A percentile compares a stretch with the other conserved stretches of the same genome.
These are phyloP conservation scores for Starmerella riodocensis DNA, from an alignment of 805 yeast species.

Conservation along the genomic window DNA sequence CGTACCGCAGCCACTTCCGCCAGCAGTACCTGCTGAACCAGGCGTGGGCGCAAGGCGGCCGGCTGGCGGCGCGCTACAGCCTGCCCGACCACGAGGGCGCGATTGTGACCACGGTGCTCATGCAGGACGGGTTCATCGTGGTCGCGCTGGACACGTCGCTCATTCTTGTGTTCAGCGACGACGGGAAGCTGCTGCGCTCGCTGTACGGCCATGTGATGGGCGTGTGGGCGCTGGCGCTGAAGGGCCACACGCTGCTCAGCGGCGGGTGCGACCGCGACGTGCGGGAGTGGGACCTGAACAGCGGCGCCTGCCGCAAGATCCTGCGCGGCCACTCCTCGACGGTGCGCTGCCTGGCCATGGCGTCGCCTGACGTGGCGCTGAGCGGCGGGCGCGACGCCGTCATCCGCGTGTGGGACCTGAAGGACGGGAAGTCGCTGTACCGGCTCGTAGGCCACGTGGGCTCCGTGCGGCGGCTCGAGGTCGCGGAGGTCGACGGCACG, in stretches of 20 bases:
- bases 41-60: conserved; percentile 33
- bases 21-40: conserved; percentile 30
- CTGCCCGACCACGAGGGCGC: conserved; percentile 25
- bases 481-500: conserved; percentile 32
- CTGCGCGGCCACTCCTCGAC: conserved; percentile 85
- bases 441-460: conserved; percentile 58
- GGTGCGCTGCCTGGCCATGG: conserved; percentile 74
- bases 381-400: conserved; percentile 89
- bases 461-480: conserved; percentile 56
- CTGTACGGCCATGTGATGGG: conserved; percentile 97
- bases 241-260: conserved; percentile 78
- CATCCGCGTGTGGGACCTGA: conserved; percentile 88
- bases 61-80: conserved; percentile 30
- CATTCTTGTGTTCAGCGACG: conserved; percentile 31
- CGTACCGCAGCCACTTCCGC: conserved; percentile 30
- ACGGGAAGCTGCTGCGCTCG: conserved; percentile 48
- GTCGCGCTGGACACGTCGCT: conserved; percentile 34
- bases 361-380: conserved; percentile 60
- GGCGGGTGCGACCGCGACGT: conserved; percentile 96
- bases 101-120: conserved; percentile 31
- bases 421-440: conserved; percentile 69
- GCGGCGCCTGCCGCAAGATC: conserved; percentile 77
- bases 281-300: conserved; percentile 83
- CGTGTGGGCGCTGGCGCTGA: conserved; percentile 90
- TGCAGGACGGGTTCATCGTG: conserved; percentile 29